Evolutionary conservation across 495 filamentous ascomycete species (phyloP), one percentile per base, ranked within the genome.

Genomic region (Aspergillus coremiiformis): DNA sequence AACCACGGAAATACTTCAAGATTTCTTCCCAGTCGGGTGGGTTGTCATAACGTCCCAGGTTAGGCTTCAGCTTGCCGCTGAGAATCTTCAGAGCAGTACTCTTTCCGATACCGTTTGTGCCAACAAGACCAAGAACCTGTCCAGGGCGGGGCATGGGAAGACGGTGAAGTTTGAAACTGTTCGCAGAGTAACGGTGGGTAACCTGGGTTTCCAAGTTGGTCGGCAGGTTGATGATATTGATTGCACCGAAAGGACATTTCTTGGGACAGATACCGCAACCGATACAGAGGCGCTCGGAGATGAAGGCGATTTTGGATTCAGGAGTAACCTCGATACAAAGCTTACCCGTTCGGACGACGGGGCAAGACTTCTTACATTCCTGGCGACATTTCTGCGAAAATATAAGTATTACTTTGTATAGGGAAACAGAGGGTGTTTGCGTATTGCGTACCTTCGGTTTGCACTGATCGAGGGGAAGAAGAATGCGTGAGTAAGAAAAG

Each of bases 41-140:
- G 69, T 96, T 92, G 54, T 97, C 90, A 70, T 86, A 96, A 62
- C 88, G 78, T 47, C 93, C 93, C 63, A 98, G 70, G 64, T 98
- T 98, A 44, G 93, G 93, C 83, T 98, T 98, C 56, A 97, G 78
- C 71, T 97, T 98, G 53, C 93, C 93, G 63, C 89, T 93, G 57
- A 98, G 82, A 65, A 98, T 96, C 75, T 97, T 97, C 67, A 98
- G 76, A 1, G 93, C 93, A 0, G 93, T 97, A 73, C 90, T 96
- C 80, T 98, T 97, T 69, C 93, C 93, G 64, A 97, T 98, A 86
- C 93, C 93, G 82, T 98, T 97, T 47, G 92, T 96, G 63, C 93
- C 93, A 17, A 98, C 93, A 39, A 98, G 80, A 70, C 93, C 93
- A 20, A 98, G 76, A n/a, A 98, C 94, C 61, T 96, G 90, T 23